Conservation (phyloP, 805 yeast genomes). For the Clavispora fructus region DNA sequence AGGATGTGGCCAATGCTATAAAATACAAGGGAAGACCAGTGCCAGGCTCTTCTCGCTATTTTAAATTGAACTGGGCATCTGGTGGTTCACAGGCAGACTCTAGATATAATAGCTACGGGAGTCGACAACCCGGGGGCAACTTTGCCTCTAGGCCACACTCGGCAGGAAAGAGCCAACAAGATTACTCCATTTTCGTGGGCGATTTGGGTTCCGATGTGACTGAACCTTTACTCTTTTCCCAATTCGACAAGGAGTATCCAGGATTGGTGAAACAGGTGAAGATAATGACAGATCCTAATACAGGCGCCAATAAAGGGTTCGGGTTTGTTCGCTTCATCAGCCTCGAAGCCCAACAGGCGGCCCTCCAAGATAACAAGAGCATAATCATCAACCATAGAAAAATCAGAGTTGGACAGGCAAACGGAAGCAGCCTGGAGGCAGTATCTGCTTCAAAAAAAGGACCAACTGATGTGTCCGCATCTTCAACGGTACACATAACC, state of each 20-base stretch:
- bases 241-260: constrained; percentile 65
- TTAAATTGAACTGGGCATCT: constrained; percentile 81
- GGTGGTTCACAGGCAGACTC: constrained; percentile 31
- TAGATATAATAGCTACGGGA: not conserved
- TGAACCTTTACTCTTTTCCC: constrained; percentile 58
- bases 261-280: constrained; percentile 67
- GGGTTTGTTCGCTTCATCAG: constrained; percentile 80
- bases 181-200: constrained; percentile 77
- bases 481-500: constrained; percentile 17
- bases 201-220: constrained; percentile 72
- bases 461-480: not conserved
- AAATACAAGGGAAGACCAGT: constrained; percentile 62
- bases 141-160: not conserved
- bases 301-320: constrained; percentile 74
- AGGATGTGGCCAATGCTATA: constrained; percentile 62
- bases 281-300: constrained; percentile 67
- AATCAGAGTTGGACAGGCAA: constrained; percentile 59
- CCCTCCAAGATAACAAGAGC: constrained; percentile 81
- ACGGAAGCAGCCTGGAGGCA: constrained; percentile 18
- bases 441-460: constrained; percentile 2
- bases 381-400: constrained; percentile 65
- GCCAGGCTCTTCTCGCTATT: constrained; percentile 52
- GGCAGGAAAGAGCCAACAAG: constrained; percentile 18
- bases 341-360: constrained; percentile 63
- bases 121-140: not conserved